phyloP scores from a whole-genome alignment of 345 rosid species.

The Limnanthes douglasii region DNA sequence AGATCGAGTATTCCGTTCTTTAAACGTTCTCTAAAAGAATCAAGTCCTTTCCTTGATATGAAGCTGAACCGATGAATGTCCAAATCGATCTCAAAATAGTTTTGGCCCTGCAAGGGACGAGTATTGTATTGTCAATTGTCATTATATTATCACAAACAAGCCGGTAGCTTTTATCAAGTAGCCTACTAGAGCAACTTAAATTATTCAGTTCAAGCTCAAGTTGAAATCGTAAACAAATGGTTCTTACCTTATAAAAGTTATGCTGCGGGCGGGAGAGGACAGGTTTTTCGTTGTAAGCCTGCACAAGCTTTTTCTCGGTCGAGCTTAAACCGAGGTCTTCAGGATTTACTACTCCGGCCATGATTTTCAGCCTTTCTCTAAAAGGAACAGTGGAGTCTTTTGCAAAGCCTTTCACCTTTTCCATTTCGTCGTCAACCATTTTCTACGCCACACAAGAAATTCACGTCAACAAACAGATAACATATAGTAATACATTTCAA shows the following conservation, averaged over 20 bases:
- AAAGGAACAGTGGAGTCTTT: conserved; percentile 60
- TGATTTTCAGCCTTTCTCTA: conserved; percentile 84
- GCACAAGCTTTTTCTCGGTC: conserved; percentile 66
- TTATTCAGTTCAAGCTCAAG: too few relatives aligned
- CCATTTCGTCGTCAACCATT: conserved; percentile 76
- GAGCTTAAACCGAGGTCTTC: conserved; percentile 71
- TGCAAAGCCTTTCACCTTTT: conserved; percentile 70
- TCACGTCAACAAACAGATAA: background rate
- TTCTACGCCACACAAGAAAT: conserved; percentile 24
- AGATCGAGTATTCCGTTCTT: conserved; percentile 64
- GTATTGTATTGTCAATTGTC: background rate
- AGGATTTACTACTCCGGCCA: conserved; percentile 74
- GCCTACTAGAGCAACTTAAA: too few relatives aligned
- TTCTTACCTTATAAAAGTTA: conserved; percentile 40
- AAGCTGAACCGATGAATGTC: conserved; percentile 89
- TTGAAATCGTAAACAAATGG: background rate
- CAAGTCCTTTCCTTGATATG: conserved; percentile 86
- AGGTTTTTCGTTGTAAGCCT: conserved; percentile 80
- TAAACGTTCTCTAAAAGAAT: conserved; percentile 72
- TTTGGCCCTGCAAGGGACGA: conserved; percentile 40
- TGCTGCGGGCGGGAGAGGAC: conserved; percentile 98
- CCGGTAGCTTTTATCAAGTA: too few relatives aligned
- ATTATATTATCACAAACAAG: background rate
- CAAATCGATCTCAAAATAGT: conserved; percentile 88
- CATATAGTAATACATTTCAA: conserved; percentile 2